These are phyloP conservation scores for Taphrina wiesneri DNA, from an alignment of 1,139 yeast genomes.

Conservation along the genomic window DNA sequence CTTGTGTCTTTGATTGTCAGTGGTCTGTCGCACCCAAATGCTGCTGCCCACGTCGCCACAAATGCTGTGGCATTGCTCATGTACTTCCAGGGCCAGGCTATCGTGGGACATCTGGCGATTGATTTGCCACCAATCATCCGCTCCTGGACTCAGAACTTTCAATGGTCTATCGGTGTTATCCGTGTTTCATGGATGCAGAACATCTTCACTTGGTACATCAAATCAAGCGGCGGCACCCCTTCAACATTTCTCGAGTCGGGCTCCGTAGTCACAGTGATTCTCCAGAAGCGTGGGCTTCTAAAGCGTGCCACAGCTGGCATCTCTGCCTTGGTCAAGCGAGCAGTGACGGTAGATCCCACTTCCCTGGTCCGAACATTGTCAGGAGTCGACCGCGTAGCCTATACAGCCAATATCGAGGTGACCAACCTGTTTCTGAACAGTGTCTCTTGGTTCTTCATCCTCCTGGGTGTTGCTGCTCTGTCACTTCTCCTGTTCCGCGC, in stretches of 20 bases:
- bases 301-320: slow-evolving; percentile 11
- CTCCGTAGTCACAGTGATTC: slow-evolving; percentile 65
- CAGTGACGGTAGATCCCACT: slow-evolving; percentile 49
- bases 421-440: slow-evolving; percentile 86
- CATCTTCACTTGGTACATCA: slow-evolving; percentile 91
- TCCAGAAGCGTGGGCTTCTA: slow-evolving; percentile 49
- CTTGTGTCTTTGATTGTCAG: slow-evolving; percentile 84
- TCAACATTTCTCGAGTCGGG: slow-evolving; percentile 55
- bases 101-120: slow-evolving; percentile 95
- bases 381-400: slow-evolving; percentile 92
- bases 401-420: slow-evolving; percentile 77
- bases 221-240: slow-evolving; percentile 90
- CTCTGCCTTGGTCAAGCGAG: slow-evolving; percentile 35
- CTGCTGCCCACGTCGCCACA: slow-evolving; percentile 96
- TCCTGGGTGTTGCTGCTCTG: slow-evolving; percentile 65
- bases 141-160: slow-evolving; percentile 96
- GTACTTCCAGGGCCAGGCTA: slow-evolving; percentile 91
- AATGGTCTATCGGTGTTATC: slow-evolving; percentile 94
- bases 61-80: slow-evolving; percentile 89
- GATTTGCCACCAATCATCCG: slow-evolving; percentile 96
- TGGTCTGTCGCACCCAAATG: slow-evolving; percentile 81
- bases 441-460: slow-evolving; percentile 75
- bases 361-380: slow-evolving; percentile 65
- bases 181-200: slow-evolving; percentile 76
- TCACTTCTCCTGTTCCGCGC: slow-evolving; percentile 63